These are phyloP conservation scores for carrot (Daucus carota) DNA, from an alignment of 129 eudicot species.

Conservation along the genomic window DNA sequence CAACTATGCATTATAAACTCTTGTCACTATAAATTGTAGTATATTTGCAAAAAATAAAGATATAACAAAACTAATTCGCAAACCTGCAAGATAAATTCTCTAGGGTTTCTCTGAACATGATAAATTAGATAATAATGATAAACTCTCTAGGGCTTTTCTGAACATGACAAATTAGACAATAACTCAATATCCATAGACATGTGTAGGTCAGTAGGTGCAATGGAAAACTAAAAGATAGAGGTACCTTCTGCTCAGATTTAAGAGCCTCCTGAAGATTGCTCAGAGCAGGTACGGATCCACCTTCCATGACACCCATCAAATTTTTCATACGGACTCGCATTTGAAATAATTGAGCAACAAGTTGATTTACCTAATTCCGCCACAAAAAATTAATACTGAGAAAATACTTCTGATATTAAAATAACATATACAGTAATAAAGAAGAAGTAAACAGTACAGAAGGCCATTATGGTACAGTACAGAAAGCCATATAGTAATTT, in stretches of 20 bases:
- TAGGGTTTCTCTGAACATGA: neutral
- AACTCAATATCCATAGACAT: neutral
- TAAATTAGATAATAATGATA: neutral
- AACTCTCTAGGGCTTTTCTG: neutral
- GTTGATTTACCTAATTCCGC: constrained; percentile 70
- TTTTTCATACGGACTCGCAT: constrained; percentile 96
- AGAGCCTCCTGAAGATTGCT: constrained; percentile 81
- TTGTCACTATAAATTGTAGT: neutral
- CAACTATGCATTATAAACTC: neutral
- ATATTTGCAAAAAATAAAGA: neutral
- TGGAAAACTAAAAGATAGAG: neutral
- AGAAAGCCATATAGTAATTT: neutral
- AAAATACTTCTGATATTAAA: constrained; percentile 6
- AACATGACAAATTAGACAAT: neutral
- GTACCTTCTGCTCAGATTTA: constrained; percentile 71
- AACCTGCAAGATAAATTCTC: neutral
- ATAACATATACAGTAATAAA: neutral
- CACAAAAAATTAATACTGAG: neutral
- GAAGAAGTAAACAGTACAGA: neutral
- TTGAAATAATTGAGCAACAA: constrained; percentile 88
- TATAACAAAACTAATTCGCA: neutral
- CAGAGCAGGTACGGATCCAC: constrained; percentile 85
- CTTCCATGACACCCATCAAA: constrained; percentile 87
- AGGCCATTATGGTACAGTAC: neutral
- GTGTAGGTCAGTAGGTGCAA: neutral